phyloP scores from a whole-genome alignment of 2,329 filamentous ascomycete genomes.

The Cordyceps tenuipes region DNA sequence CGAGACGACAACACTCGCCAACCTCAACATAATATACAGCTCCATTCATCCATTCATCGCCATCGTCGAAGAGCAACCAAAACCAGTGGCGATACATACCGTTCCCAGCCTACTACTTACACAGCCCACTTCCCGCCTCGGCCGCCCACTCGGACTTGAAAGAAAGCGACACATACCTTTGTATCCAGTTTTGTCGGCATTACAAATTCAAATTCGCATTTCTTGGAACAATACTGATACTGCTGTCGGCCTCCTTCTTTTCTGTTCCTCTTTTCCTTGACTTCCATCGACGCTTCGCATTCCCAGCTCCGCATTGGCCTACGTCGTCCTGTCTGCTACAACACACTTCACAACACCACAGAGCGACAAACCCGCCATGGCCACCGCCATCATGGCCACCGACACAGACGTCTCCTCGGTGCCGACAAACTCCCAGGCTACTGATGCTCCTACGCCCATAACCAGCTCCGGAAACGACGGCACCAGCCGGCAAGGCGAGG shows the following conservation, averaged over 20 bases:
- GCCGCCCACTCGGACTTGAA: not conserved
- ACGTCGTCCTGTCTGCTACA: not conserved
- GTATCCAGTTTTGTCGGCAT: no score
- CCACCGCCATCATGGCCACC: constrained; percentile 4
- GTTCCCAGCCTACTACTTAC: not conserved
- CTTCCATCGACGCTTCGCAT: not conserved
- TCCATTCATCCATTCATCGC: not conserved
- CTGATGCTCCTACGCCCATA: constrained; percentile 11
- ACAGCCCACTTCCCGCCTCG: constrained; percentile 9
- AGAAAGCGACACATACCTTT: no score
- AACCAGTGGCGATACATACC: constrained; percentile 3
- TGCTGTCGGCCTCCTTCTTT: not conserved
- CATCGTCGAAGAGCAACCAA: not conserved
- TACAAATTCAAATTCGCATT: no score
- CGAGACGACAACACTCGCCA: not conserved
- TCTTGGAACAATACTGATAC: no score
- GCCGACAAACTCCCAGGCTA: constrained; percentile 8
- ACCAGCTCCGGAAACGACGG: constrained; percentile 9
- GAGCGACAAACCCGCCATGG: not conserved
- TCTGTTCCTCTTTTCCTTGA: not conserved
- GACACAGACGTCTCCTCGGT: constrained; percentile 11
- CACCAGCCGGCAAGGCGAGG: constrained; percentile 10
- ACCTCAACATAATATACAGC: not conserved
- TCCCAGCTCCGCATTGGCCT: not conserved
- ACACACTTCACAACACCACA: not conserved